Evolutionary conservation across 345 rosid genomes (phyloP).

Genomic region (Stellera chamaejasme): DNA sequence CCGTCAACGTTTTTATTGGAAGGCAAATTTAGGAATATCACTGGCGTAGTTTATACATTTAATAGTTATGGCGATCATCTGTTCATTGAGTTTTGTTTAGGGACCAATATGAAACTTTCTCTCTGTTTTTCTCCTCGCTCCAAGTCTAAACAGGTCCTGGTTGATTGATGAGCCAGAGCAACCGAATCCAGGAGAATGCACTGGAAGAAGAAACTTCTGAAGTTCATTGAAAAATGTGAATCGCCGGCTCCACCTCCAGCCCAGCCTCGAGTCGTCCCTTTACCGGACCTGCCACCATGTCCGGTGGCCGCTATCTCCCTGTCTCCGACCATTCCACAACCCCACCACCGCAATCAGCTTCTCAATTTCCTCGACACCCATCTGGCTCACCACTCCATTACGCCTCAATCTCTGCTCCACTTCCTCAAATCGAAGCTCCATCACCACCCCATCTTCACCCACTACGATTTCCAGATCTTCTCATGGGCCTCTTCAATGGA

Average conservation of each 20-base stretch:
- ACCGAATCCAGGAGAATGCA: slow-evolving; percentile 9
- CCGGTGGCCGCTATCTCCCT: slow-evolving; percentile 58
- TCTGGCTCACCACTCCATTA: slow-evolving; percentile 39
- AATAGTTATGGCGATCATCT: too few species aligned
- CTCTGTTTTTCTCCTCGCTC: too few species aligned
- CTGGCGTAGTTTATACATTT: too few species aligned
- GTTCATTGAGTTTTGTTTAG: too few species aligned
- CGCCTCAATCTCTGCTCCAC: slow-evolving; percentile 42
- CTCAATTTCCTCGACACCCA: slow-evolving; percentile 48
- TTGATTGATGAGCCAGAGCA: not conserved
- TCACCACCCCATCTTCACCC: slow-evolving; percentile 64
- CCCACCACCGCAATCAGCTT: slow-evolving; percentile 35
- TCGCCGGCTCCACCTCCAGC: slow-evolving; percentile 22
- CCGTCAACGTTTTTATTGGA: too few species aligned
- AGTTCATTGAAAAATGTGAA: slow-evolving; percentile 28
- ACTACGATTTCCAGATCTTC: slow-evolving; percentile 71
- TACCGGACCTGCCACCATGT: slow-evolving; percentile 34
- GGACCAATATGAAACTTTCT: too few species aligned
- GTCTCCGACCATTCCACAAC: slow-evolving; percentile 26
- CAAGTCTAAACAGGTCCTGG: too few species aligned
- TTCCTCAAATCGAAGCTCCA: slow-evolving; percentile 72
- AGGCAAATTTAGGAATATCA: too few species aligned
- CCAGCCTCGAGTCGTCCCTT: slow-evolving; percentile 24
- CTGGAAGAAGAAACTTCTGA: slow-evolving; percentile 36
- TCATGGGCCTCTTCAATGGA: slow-evolving; percentile 69